phyloP scores from a whole-genome alignment of 331 rosid genomes.

The Acacia concinna region DNA sequence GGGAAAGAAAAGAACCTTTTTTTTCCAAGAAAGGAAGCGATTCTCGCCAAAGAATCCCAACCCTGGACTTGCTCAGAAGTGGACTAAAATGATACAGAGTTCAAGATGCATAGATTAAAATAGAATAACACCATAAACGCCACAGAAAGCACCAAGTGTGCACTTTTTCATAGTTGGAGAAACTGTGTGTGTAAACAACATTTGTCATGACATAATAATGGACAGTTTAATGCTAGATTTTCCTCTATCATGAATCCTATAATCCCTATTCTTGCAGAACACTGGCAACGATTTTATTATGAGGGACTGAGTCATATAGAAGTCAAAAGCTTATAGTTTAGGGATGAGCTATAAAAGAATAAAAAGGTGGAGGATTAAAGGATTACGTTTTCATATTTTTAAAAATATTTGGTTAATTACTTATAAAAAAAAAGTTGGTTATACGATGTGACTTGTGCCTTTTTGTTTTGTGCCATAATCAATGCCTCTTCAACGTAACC shows the following conservation, averaged over 20 bases:
- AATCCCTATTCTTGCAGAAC: neutral
- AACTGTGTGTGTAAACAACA: constrained; percentile 40
- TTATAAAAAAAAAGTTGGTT: no score
- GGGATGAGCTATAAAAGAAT: no score
- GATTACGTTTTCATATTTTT: no score
- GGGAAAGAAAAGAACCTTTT: no score
- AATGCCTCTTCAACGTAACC: neutral
- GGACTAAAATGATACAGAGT: constrained; percentile 53
- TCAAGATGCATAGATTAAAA: constrained; percentile 45
- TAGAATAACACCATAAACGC: constrained; percentile 70
- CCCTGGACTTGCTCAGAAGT: constrained; percentile 65
- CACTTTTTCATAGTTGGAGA: constrained; percentile 64
- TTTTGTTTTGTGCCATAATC: no score
- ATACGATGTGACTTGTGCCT: no score
- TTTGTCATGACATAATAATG: constrained; percentile 41
- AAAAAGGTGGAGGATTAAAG: no score
- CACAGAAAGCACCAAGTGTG: constrained; percentile 65
- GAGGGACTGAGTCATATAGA: no score
- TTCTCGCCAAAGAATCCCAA: no score
- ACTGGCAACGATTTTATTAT: constrained; percentile 25
- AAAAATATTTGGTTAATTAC: no score
- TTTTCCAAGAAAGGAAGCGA: no score
- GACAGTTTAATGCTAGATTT: neutral
- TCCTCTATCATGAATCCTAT: neutral
- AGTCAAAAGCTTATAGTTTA: no score